Percentiles rank a stretch among this genome's conserved stretches.
Evolutionary conservation across 768 basidiomycete genomes (phyloP).

Genomic region (Panus rudis): DNA sequence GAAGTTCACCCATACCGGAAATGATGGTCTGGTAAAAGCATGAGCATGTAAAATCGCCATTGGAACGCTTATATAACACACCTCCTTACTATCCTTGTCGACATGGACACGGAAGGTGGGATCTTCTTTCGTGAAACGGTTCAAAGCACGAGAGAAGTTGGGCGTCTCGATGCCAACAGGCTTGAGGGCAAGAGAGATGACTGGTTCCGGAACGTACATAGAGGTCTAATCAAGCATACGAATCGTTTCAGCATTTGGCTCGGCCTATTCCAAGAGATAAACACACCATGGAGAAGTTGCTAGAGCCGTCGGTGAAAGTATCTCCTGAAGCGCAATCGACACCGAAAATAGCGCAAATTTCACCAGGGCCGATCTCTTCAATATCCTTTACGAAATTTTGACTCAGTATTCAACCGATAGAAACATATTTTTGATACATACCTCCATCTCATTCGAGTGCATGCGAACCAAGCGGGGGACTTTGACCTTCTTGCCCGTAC

Average conservation of each 20-base stretch:
- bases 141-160: slow-evolving; percentile 93
- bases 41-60: neutral
- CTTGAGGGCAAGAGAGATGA: slow-evolving; percentile 92
- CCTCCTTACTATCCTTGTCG: slow-evolving; percentile 92
- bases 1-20: slow-evolving; percentile 98
- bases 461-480: slow-evolving; percentile 93
- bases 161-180: slow-evolving; percentile 90
- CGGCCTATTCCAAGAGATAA: neutral
- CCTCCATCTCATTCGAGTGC: slow-evolving; percentile 99
- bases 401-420: neutral
- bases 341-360: slow-evolving; percentile 99
- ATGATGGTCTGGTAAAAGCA: slow-evolving; percentile 76
- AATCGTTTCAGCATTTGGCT: neutral
- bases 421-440: slow-evolving; percentile 23
- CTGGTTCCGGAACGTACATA: slow-evolving; percentile 98
- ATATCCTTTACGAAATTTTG: slow-evolving; percentile 60
- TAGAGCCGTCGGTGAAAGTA: slow-evolving; percentile 92
- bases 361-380: slow-evolving; percentile 88
- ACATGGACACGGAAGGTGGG: slow-evolving; percentile 98
- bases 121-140: slow-evolving; percentile 98
- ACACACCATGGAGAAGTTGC: slow-evolving; percentile 83
- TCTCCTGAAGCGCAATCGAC: slow-evolving; percentile 98
- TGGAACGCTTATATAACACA: slow-evolving; percentile 25
- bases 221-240: slow-evolving; percentile 54
- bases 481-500: slow-evolving; percentile 96